Evolutionary conservation across 176 grass and related monocot species (phyloP), one percentile per base, ranked within the genome.

Genomic region (Puccinellia tenuiflora): DNA sequence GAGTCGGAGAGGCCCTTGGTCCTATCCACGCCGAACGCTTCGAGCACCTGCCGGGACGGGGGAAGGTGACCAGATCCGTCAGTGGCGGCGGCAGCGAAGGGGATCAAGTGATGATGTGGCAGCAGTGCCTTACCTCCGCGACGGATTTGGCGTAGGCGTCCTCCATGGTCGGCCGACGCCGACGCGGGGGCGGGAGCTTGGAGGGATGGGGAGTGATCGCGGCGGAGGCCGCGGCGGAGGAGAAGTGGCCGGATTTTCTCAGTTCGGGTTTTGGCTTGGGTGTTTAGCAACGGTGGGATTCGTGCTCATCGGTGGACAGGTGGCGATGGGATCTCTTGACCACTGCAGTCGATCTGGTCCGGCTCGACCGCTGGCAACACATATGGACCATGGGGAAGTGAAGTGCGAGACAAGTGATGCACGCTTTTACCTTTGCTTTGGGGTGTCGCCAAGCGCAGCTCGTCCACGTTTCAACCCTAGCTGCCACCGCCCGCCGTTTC

Each of bases 81-180:
- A 86, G 85, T 42, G 18, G 30, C 33, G 85, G 85, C 69, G 25
- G 65, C 20, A 0, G 39, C 1, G 22, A 24, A 24, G 53, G 25
- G 35, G 77, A 20, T 53, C 51, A 16, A 26, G 56, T 1, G 62
- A 11, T 20, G 57, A 22, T 67, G 51, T 5, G 7, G 73, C n/a
- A 25, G 40, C 46, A 35, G 52, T n/a, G 39, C 25, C 7, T 89
- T 92, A 98, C 96, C 96, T 98, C 90, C 28, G 83, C 30, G 83
- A 83, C 85, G 83, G 96, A 98, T 79, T 95, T 98, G 67, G 96
- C 90, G 55, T 93, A 93, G 79, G 96, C 90, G 87, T 93, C 90
- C 76, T 98, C 91, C 96, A 98, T 98, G 65, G 82, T 29, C 29
- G 85, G 55, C 61, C 72, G 52, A 18, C 69, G 71, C 70, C 73